These are phyloP conservation scores for Hylodesmum podocarpum DNA, from an alignment of 306 rosid genomes.

Conservation along the genomic window DNA sequence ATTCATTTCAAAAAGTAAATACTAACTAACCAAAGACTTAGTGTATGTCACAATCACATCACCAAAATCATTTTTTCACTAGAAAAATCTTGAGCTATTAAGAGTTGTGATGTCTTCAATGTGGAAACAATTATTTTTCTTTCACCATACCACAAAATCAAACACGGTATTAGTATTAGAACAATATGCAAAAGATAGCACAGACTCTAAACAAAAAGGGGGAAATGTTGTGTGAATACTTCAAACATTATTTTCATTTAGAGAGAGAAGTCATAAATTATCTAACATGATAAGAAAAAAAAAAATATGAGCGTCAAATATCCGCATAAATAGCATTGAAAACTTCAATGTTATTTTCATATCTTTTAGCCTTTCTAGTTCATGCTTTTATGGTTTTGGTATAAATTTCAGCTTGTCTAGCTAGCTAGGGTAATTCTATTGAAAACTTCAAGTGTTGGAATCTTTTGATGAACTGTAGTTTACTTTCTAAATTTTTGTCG, in stretches of 20 bases:
- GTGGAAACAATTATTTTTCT: no score
- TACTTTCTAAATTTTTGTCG: neutral
- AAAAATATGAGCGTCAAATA: neutral
- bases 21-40: neutral
- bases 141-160: no score
- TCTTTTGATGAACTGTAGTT: neutral
- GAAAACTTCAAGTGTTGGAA: neutral
- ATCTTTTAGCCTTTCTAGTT: no score
- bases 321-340: neutral
- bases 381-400: no score
- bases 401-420: no score
- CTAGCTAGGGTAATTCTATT: no score
- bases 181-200: neutral
- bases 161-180: neutral
- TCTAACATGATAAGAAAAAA: neutral
- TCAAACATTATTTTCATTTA: neutral
- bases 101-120: no score
- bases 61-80: no score
- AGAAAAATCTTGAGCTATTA: no score
- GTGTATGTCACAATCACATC: no score
- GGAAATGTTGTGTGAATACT: neutral
- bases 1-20: neutral
- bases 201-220: neutral
- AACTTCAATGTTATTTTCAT: no score
- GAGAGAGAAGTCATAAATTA: no score